Evolutionary conservation across 2,329 filamentous ascomycete species (phyloP), one percentile per base, ranked within the genome.

Genomic region (Phyllosticta paracitricarpa): DNA sequence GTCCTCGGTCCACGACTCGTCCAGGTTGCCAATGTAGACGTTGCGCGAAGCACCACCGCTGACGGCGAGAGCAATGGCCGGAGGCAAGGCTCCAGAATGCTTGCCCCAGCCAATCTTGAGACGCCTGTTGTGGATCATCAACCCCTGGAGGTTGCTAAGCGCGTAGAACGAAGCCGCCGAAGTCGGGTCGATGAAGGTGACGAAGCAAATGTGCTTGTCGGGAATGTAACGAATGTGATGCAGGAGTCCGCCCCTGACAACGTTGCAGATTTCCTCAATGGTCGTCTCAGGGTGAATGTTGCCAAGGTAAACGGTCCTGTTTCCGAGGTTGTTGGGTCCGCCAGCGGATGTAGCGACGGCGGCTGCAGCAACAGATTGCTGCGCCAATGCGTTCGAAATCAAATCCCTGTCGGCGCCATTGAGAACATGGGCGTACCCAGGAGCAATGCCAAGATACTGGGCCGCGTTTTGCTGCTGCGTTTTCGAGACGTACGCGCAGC

Each of bases 71-170:
- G 94, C 93, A 72, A 99, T 97, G 7, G 94, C 94, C 22, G 94
- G 92, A 51, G 94, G 94, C 26, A 99, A 85, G 67, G 92, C 93
- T 63, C 94, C 94, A 4, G 94, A 99, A 76, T 99, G 94, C 81
- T 99, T 99, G 66, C 94, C 94, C 94, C 94, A 99, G 66, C 94
- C 94, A 73, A 99, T 97, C 83, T 99, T 99, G 67, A 99, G 81
- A 59, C 94, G 87, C 65, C 94, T 86, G 78, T 99, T 99, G 79
- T 99, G 94, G 69, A 99, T 99, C 94, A 99, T 99, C 66, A 99
- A 79, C 25, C 94, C 94, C 73, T 99, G 94, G 28, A 99, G 81
- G 77, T 97, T 97, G 82, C 92, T 97, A 63, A 99, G 80, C 52
- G 94, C 94, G 70, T 97, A 99, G 80, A 99, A 99, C 0, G 93